A percentile compares a stretch with the other conserved stretches of the same genome.
These are phyloP conservation scores for Chaetomiaceae sp. DNA, from an alignment of 2,329 filamentous ascomycete genomes.

Conservation along the genomic window DNA sequence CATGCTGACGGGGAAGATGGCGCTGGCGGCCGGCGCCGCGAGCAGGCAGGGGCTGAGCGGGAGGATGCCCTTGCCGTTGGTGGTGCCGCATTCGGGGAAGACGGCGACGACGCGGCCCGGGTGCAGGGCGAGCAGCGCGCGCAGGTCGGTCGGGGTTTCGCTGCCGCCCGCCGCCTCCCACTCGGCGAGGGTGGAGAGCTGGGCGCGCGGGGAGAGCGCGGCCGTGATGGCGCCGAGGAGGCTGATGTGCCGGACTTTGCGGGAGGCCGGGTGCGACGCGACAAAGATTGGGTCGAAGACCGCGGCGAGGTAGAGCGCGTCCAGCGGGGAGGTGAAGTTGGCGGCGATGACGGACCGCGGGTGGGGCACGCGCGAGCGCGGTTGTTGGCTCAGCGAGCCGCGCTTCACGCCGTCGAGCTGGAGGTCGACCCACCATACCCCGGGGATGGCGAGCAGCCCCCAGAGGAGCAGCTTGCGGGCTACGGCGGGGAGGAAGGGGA, in stretches of 20 bases:
- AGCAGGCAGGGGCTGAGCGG: slow-evolving; percentile 76
- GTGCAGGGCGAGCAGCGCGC: slow-evolving; percentile 60
- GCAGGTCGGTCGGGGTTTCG: slow-evolving; percentile 53
- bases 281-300: slow-evolving; percentile 97
- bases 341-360: slow-evolving; percentile 79
- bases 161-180: neutral
- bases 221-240: slow-evolving; percentile 70
- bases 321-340: slow-evolving; percentile 87
- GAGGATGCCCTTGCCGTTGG: slow-evolving; percentile 86
- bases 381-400: slow-evolving; percentile 75
- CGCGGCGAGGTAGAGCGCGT: slow-evolving; percentile 88
- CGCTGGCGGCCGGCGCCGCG: slow-evolving; percentile 59
- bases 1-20: slow-evolving; percentile 86
- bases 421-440: slow-evolving; percentile 98
- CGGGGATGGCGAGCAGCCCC: slow-evolving; percentile 80
- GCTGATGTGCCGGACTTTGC: slow-evolving; percentile 70
- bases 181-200: slow-evolving; percentile 42
- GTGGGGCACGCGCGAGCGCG: slow-evolving; percentile 68
- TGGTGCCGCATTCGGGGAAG: slow-evolving; percentile 92
- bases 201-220: slow-evolving; percentile 59
- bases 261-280: slow-evolving; percentile 69
- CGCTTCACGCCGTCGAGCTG: slow-evolving; percentile 95
- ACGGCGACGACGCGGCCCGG: slow-evolving; percentile 75
- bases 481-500: slow-evolving; percentile 56
- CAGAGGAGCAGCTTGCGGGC: slow-evolving; percentile 81